A percentile compares a stretch with the other conserved stretches of the same genome.
These are phyloP conservation scores for Myriangium duriaei DNA, from an alignment of 2,329 filamentous ascomycete species.

Conservation along the genomic window DNA sequence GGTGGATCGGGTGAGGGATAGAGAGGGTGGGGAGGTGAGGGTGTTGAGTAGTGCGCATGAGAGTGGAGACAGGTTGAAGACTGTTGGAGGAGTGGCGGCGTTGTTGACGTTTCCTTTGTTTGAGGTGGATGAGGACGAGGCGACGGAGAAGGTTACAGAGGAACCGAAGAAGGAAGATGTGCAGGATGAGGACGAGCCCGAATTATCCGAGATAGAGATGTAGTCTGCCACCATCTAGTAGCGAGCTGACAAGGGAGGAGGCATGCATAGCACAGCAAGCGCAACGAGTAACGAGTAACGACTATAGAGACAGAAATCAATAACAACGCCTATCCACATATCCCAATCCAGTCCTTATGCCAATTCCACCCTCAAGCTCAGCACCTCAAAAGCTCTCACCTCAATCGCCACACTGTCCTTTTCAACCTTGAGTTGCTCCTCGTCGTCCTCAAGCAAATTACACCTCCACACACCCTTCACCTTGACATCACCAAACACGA, in stretches of 20 bases:
- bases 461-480: conserved; percentile 70
- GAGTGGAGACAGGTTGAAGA: conserved; percentile 74
- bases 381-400: conserved; percentile 28
- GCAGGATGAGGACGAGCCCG: not conserved
- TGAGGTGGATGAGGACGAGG: conserved; percentile 51
- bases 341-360: conserved; percentile 15
- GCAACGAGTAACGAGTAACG: not conserved
- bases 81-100: conserved; percentile 75
- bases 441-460: conserved; percentile 80
- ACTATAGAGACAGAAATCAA: not conserved
- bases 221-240: not conserved
- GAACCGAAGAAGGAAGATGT: not conserved
- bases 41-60: conserved; percentile 91
- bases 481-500: conserved; percentile 51
- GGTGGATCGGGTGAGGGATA: conserved; percentile 73
- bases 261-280: not conserved
- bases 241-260: not conserved
- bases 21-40: conserved; percentile 71
- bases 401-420: conserved; percentile 26
- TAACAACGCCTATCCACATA: not conserved
- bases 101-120: conserved; percentile 79
- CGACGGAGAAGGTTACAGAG: not conserved
- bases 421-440: conserved; percentile 49
- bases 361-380: conserved; percentile 23
- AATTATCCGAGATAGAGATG: conserved; percentile 7